Evolutionary conservation across 176 grass and related monocot species (phyloP).

Genomic region (Zizania latifolia): DNA sequence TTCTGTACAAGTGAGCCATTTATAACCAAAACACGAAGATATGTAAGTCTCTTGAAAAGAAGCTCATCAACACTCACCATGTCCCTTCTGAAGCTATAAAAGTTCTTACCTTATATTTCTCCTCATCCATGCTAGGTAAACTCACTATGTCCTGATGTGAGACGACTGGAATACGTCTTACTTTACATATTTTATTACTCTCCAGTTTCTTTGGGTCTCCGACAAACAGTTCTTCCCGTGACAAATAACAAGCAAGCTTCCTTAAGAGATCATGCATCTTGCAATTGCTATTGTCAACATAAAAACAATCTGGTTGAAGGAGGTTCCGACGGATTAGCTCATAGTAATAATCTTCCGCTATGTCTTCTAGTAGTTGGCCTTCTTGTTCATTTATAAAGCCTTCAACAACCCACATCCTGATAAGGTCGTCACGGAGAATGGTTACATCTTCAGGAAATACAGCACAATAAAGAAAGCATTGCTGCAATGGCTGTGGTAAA

Average conservation of each 20-base stretch:
- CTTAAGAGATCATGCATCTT: slow-evolving; percentile 37
- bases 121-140: too few species aligned
- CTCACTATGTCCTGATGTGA: background rate
- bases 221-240: slow-evolving; percentile 1
- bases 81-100: too few species aligned
- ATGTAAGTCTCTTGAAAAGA: background rate
- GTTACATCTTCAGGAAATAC: background rate
- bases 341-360: slow-evolving; percentile 32
- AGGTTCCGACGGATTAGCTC: slow-evolving; percentile 40
- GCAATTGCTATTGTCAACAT: fast-evolving
- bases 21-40: too few species aligned
- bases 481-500: slow-evolving; percentile 13
- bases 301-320: background rate
- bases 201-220: background rate
- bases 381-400: background rate
- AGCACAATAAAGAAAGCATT: slow-evolving; percentile 42
- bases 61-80: too few species aligned
- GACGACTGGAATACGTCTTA: background rate
- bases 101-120: too few species aligned
- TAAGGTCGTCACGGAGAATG: background rate
- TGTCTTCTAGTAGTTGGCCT: slow-evolving; percentile 27
- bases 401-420: slow-evolving; percentile 35
- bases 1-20: background rate
- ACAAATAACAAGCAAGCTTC: slow-evolving; percentile 25
- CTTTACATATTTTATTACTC: background rate